Evolutionary conservation across 1,139 yeast genomes (phyloP), one percentile per base, ranked within the genome.

Genomic region (Suhomyces guaymorum): DNA sequence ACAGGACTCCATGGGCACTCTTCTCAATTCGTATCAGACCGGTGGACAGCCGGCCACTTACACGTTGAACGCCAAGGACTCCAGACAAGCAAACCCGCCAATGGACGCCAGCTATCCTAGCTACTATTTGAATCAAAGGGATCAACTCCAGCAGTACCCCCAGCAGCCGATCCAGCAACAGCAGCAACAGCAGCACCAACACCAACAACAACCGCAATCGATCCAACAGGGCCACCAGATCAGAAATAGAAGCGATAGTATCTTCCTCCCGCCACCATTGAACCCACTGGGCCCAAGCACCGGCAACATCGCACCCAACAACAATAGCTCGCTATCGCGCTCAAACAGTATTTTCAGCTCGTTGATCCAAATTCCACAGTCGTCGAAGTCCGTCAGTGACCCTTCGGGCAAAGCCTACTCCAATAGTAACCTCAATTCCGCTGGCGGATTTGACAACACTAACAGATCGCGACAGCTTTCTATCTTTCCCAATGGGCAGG

Each of bases 321-420:
- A 26, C 28, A 37, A 39, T 5, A 33, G 42, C 33, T 42, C 47
- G 8, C 29, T 33, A 10, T 62, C 66, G 19, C 42, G 75, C 15
- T 65, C 74, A 21, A 68, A 69, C 40, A 64, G 72, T 42, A 67
- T 70, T 9, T 70, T 70, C 49, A 65, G 65, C 41, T 60, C 69
- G 7, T 51, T 66, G 16, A 66, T 70, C 23, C 73, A 70, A 44
- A 51, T 68, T 15, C 73, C 75, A 4, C 57, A 57, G 1, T 59
- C 71, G 3, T 53, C 58, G 11, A 66, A 65, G 41, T 63, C 70
- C 1, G 46, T 64, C n/a, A 54, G 63, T 30, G 66, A 61, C 12
- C 57, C 46, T 9, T 51, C 49, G 5, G 35, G 35, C 26, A 30
- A 39, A 19, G 25, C 32, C 8, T 31, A 36, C 15, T 14, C 41